A percentile compares a stretch with the other conserved stretches of the same genome.
Conservation (phyloP, 1,284 basidiomycete species). For the Austroboletus novae-zelandiae region DNA sequence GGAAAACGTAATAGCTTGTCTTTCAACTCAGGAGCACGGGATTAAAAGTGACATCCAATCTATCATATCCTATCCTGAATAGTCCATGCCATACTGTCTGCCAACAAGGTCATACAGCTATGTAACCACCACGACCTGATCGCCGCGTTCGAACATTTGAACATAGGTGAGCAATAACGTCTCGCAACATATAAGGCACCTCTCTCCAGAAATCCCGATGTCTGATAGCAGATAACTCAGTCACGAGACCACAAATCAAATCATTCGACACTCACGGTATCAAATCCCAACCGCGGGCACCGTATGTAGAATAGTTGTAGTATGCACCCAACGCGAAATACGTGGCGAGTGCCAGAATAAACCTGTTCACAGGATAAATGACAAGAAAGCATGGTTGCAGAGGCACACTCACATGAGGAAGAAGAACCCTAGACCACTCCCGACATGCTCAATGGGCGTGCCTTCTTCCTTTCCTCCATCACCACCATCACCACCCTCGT, state of each 20-base stretch:
- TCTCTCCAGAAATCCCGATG: conserved; percentile 88
- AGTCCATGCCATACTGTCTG: not conserved
- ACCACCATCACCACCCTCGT: conserved; percentile 38
- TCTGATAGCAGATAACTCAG: conserved; percentile 36
- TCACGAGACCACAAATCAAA: not conserved
- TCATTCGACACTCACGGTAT: conserved; percentile 61
- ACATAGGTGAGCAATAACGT: conserved; percentile 74
- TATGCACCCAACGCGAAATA: conserved; percentile 79
- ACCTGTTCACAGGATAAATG: conserved; percentile 37
- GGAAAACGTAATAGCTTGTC: too few species aligned
- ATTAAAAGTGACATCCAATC: conserved; percentile 6
- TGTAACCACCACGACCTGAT: conserved; percentile 68
- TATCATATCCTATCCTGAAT: conserved; percentile 1
- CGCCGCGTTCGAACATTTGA: conserved; percentile 65
- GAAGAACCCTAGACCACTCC: conserved; percentile 79
- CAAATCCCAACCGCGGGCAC: conserved; percentile 73
- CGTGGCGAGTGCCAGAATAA: conserved; percentile 60
- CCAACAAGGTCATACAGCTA: conserved; percentile 54
- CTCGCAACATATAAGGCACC: conserved; percentile 78
- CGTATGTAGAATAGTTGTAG: conserved; percentile 82
- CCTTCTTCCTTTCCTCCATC: conserved; percentile 33
- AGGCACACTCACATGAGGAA: conserved; percentile 66
- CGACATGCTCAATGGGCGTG: conserved; percentile 41
- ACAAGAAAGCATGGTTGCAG: not conserved
- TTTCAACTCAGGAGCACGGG: not conserved